These are phyloP conservation scores for Yamadazyma insecticola DNA, from an alignment of 805 yeast genomes.

Conservation along the genomic window DNA sequence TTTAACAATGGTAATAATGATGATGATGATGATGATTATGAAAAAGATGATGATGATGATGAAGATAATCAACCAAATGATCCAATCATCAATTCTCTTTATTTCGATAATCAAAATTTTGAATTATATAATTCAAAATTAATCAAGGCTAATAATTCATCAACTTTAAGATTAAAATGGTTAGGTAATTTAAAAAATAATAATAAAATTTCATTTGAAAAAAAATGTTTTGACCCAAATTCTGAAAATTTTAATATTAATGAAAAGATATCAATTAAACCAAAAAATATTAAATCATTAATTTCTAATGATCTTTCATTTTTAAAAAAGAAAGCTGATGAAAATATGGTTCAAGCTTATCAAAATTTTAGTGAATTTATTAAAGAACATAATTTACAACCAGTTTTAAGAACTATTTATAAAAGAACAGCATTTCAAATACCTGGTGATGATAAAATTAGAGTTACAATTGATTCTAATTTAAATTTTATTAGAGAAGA, in stretches of 20 bases:
- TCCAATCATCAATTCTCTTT: slow-evolving; percentile 80
- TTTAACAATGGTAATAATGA: slow-evolving; percentile 33
- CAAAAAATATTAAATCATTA: slow-evolving; percentile 75
- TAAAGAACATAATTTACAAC: slow-evolving; percentile 64
- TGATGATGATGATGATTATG: slow-evolving; percentile 45
- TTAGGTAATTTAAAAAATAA: slow-evolving; percentile 74
- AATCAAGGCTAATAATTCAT: slow-evolving; percentile 60
- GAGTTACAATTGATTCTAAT: slow-evolving; percentile 88
- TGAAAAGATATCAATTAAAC: slow-evolving; percentile 66
- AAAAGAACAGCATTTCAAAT: slow-evolving; percentile 95
- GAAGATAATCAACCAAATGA: slow-evolving; percentile 25
- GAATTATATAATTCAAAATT: slow-evolving; percentile 84
- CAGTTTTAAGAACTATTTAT: slow-evolving; percentile 80
- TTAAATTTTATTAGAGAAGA: slow-evolving; percentile 87
- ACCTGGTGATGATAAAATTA: slow-evolving; percentile 92
- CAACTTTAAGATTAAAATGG: slow-evolving; percentile 87
- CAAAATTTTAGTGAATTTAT: slow-evolving; percentile 56
- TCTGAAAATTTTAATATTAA: slow-evolving; percentile 53
- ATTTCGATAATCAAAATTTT: slow-evolving; percentile 80
- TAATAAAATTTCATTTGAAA: slow-evolving; percentile 77
- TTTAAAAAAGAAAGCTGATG: slow-evolving; percentile 53
- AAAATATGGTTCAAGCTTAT: slow-evolving; percentile 45
- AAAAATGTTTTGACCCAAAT: slow-evolving; percentile 61
- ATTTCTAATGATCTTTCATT: slow-evolving; percentile 47
- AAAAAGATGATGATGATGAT: slow-evolving; percentile 47